Conservation (phyloP, 192 early-diverging fungal species). For the Gonapodya prolifera region DNA sequence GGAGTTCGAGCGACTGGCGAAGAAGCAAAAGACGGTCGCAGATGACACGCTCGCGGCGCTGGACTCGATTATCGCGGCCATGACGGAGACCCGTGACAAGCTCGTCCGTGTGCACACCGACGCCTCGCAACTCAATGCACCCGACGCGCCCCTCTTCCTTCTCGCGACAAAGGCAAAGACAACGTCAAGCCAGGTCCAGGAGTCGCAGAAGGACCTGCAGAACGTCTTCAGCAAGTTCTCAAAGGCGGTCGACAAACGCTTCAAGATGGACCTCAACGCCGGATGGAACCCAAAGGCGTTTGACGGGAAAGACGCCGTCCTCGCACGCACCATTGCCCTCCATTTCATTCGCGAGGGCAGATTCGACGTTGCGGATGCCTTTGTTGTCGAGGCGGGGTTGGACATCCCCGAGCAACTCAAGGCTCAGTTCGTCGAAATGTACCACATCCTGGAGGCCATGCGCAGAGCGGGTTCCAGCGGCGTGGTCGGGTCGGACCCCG, state of each 20-base stretch:
- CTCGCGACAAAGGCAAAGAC: background rate
- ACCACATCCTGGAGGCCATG: conserved; percentile 52
- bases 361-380: conserved; percentile 62
- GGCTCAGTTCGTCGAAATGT: conserved; percentile 72
- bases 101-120: background rate
- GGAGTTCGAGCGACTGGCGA: background rate
- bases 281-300: conserved; percentile 62
- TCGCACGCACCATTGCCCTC: conserved; percentile 47
- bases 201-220: conserved; percentile 54
- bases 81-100: background rate
- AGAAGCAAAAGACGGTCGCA: conserved; percentile 5
- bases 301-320: conserved; percentile 36
- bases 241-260: conserved; percentile 65
- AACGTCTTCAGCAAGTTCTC: conserved; percentile 46
- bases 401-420: conserved; percentile 26
- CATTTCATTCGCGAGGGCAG: conserved; percentile 75
- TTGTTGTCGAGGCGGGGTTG: conserved; percentile 27
- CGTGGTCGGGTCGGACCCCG: conserved; percentile 9
- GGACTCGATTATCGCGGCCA: background rate
- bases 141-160: background rate
- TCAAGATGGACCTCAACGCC: conserved; percentile 48
- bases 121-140: background rate
- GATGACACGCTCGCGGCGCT: background rate
- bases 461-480: conserved; percentile 5
- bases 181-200: conserved; percentile 8